These are phyloP conservation scores for Phytopythium delawarense DNA, from an alignment of 352 stramenopile species.

Conservation along the genomic window DNA sequence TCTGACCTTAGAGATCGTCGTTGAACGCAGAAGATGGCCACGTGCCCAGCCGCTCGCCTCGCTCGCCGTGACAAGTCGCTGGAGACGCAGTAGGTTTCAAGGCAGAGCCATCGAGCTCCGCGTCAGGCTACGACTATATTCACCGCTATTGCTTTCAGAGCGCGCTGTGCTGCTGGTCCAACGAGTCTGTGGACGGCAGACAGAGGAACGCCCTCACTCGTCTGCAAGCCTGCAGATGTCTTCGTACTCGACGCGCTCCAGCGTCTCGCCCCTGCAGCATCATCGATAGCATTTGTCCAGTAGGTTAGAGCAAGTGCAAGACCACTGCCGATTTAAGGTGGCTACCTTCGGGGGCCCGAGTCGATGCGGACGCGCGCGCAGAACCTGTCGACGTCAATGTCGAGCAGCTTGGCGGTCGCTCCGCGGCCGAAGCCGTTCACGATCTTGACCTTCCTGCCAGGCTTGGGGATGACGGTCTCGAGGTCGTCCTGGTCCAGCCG, in stretches of 20 bases:
- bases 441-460: constrained; percentile 63
- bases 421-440: constrained; percentile 70
- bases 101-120: not conserved
- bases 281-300: constrained; percentile 2
- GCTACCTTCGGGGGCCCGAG: constrained; percentile 48
- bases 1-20: not conserved
- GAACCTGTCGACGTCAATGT: constrained; percentile 68
- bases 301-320: not conserved
- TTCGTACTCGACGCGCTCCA: constrained; percentile 81
- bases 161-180: not conserved
- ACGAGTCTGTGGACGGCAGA: not conserved
- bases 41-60: constrained; percentile 14
- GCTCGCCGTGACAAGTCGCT: constrained; percentile 12
- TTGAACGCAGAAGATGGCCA: constrained; percentile 5
- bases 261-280: constrained; percentile 39
- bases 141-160: not conserved
- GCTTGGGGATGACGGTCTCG: constrained; percentile 86
- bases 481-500: constrained; percentile 86
- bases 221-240: constrained; percentile 73
- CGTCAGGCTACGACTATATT: not conserved
- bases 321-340: not conserved
- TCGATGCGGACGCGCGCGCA: constrained; percentile 62
- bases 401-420: constrained; percentile 53
- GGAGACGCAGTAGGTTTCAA: not conserved
- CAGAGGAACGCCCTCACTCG: constrained; percentile 11